Percentiles rank a stretch among this genome's conserved stretches.
These are phyloP conservation scores for Apiospora pterosperma DNA, from an alignment of 2,329 filamentous ascomycete genomes.

Conservation along the genomic window DNA sequence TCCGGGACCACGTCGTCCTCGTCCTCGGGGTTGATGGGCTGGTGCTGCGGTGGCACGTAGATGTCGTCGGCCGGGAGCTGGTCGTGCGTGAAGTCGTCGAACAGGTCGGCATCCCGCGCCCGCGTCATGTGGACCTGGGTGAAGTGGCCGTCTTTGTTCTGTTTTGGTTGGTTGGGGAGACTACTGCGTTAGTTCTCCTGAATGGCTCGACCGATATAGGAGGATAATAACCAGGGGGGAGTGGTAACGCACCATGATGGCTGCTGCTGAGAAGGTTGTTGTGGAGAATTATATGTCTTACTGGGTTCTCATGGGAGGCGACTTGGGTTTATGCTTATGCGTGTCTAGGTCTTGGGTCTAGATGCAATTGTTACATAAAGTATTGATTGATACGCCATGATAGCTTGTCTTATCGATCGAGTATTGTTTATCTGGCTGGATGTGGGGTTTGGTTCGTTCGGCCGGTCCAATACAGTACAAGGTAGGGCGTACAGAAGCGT, in stretches of 20 bases:
- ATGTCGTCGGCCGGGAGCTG: slow-evolving; percentile 74
- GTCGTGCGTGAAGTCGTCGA: slow-evolving; percentile 73
- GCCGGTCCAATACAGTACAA: neutral
- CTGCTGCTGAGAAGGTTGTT: neutral
- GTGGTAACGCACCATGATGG: neutral
- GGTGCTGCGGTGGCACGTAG: slow-evolving; percentile 74
- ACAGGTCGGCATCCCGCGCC: slow-evolving; percentile 70
- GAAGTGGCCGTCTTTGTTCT: slow-evolving; percentile 72
- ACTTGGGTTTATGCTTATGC: neutral
- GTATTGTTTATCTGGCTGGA: neutral
- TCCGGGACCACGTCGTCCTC: slow-evolving; percentile 87
- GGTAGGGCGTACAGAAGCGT: neutral
- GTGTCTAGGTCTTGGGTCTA: neutral
- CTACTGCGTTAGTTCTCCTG: neutral
- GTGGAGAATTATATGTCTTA: neutral
- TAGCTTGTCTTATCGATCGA: neutral
- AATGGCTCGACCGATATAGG: neutral
- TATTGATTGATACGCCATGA: neutral
- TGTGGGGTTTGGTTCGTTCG: neutral
- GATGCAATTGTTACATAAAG: no score
- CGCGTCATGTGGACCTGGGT: slow-evolving; percentile 74
- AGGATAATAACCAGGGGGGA: neutral
- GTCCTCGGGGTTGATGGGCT: slow-evolving; percentile 82
- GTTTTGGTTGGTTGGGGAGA: slow-evolving; percentile 10
- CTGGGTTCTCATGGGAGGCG: neutral